These are phyloP conservation scores for Nicotiana sylvestris DNA, from an alignment of 257 asterid species.

Conservation along the genomic window DNA sequence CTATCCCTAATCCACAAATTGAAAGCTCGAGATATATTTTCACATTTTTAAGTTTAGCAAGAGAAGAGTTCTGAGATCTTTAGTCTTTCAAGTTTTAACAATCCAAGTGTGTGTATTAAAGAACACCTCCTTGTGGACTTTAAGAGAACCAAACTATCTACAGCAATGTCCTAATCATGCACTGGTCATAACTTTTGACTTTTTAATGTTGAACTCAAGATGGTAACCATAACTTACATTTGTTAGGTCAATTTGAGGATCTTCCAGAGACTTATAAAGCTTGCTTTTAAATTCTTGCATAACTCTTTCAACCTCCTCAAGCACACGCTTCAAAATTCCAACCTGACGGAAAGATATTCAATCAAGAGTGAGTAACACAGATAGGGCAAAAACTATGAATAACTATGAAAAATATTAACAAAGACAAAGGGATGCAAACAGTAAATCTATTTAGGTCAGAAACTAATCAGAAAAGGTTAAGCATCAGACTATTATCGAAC, in stretches of 20 bases:
- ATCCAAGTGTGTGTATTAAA: neutral
- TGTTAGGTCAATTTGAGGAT: constrained; percentile 82
- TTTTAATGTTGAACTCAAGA: neutral
- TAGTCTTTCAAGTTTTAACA: constrained; percentile 1
- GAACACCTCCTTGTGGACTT: neutral
- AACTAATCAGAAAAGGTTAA: neutral
- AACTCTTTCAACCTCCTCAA: constrained; percentile 94
- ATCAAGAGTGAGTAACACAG: neutral
- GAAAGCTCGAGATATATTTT: neutral
- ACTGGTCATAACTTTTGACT: neutral
- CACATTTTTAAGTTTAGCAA: neutral
- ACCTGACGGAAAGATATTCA: constrained; percentile 48
- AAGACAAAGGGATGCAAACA: neutral
- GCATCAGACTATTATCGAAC: neutral
- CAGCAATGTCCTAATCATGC: neutral
- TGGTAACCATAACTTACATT: constrained; percentile 45
- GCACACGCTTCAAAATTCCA: constrained; percentile 87
- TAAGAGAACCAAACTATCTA: neutral
- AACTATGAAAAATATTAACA: neutral
- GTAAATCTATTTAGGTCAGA: neutral
- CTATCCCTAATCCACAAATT: neutral
- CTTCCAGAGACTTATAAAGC: constrained; percentile 98
- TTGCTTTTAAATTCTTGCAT: constrained; percentile 93
- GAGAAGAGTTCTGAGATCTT: constrained; percentile 8
- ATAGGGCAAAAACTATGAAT: neutral